Conservation (phyloP, 2,329 filamentous ascomycete genomes). For the Aspergillus ochraceoroseus region DNA sequence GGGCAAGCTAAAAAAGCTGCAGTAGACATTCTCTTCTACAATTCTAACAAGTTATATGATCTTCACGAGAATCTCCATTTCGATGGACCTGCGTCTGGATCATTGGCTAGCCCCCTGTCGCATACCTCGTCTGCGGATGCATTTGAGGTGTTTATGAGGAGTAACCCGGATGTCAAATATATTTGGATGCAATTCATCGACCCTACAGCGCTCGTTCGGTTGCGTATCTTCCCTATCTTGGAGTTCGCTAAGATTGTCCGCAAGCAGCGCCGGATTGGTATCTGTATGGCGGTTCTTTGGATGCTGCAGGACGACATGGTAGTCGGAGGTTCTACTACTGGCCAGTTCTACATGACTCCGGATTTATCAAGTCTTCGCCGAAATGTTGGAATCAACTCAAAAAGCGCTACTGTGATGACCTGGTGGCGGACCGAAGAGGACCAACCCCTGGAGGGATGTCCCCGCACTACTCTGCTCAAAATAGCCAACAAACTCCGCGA, state of each 20-base stretch:
- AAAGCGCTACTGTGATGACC: constrained; percentile 61
- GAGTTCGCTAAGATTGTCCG: constrained; percentile 50
- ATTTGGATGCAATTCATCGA: constrained; percentile 74
- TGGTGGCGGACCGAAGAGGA: constrained; percentile 60
- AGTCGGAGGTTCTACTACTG: constrained; percentile 53
- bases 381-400: constrained; percentile 53
- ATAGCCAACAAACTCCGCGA: constrained; percentile 52
- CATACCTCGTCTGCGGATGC: constrained; percentile 18
- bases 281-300: constrained; percentile 61
- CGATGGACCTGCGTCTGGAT: constrained; percentile 8
- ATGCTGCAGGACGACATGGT: constrained; percentile 63
- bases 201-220: constrained; percentile 64
- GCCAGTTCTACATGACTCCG: constrained; percentile 62
- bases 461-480: constrained; percentile 58
- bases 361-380: constrained; percentile 59
- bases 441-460: constrained; percentile 54
- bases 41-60: constrained; percentile 69
- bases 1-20: constrained; percentile 60
- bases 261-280: constrained; percentile 51
- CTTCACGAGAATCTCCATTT: constrained; percentile 45
- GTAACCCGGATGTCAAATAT: constrained; percentile 55
- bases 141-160: constrained; percentile 47
- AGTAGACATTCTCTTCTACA: constrained; percentile 67
- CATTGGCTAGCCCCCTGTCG: constrained; percentile 5
- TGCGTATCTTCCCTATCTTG: constrained; percentile 62